A percentile compares a stretch with the other conserved stretches of the same genome.
Conservation (phyloP, 768 basidiomycete genomes). For the Jaapia argillacea region DNA sequence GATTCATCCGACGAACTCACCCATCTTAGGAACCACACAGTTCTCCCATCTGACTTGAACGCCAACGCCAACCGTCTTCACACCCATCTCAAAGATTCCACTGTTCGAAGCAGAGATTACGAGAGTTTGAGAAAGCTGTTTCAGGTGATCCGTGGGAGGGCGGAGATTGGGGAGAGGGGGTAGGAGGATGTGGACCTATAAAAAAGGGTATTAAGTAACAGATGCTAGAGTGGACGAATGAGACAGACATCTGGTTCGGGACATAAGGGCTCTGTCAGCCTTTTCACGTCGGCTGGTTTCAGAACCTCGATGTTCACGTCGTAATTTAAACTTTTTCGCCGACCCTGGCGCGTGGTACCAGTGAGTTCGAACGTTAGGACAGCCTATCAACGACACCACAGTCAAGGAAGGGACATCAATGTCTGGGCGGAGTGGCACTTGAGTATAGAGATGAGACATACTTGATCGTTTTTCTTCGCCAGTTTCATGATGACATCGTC, state of each 20-base stretch:
- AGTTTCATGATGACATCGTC: constrained; percentile 75
- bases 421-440: too few relatives aligned
- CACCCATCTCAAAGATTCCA: constrained; percentile 48
- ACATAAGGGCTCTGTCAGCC: constrained; percentile 71
- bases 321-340: constrained; percentile 57
- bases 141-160: constrained; percentile 68
- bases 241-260: constrained; percentile 72
- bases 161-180: constrained; percentile 69
- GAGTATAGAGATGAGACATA: constrained; percentile 15
- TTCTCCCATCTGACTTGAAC: neutral
- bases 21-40: neutral
- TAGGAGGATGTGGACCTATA: constrained; percentile 66
- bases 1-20: neutral
- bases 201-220: neutral
- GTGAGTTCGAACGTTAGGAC: constrained; percentile 63
- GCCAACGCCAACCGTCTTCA: constrained; percentile 37
- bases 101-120: constrained; percentile 55
- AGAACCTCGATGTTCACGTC: constrained; percentile 79
- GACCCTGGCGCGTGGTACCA: constrained; percentile 52
- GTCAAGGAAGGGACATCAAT: too few relatives aligned
- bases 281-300: constrained; percentile 62
- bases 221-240: neutral
- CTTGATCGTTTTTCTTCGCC: constrained; percentile 77
- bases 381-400: neutral
- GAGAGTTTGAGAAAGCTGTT: constrained; percentile 59